Evolutionary conservation across 2,329 filamentous ascomycete species (phyloP), one percentile per base, ranked within the genome.

Genomic region (Aquanectria penicillioides): DNA sequence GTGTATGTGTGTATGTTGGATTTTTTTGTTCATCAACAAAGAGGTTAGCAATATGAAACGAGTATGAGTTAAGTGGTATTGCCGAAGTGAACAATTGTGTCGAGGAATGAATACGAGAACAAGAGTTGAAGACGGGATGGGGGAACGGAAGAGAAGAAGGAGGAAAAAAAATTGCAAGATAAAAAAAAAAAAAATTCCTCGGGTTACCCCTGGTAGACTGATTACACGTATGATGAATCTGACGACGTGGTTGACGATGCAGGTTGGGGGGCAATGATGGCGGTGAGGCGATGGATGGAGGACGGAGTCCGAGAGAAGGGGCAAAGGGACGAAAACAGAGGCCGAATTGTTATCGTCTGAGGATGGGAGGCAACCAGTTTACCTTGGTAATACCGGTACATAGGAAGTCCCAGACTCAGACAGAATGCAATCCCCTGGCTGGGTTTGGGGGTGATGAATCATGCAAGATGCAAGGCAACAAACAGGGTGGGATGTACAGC

Each of bases 261-360:
- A 41, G 18, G 23, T 12, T 29, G 40, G 44, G 20, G 22, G 37
- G 22, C 7, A 29, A 57, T 25, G 36, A 54, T 47, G 49, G 52
- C 38, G 53, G 54, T 60, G 52, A 63, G 57, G 57, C 47, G 55
- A 40, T 41, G 23, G 41, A 23, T 7, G 47, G 36, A 54, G 36
- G 7, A 15, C 26, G 22, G 53, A 41, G 48, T 26, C 33, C 15
- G 23, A 43, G 38, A 47, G 41, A 33, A 44, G 18, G n/a, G 33
- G 26, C n/a, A 56, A 15, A 22, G 10, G 23, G 38, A 61, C 61
- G 49, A 61, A 51, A 62, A 60, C 50, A 28, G n/a, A 53, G 40
- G 58, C 59, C 66, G 66, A 66, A 29, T 65, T 63, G 67, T 69
- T 69, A 69, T 69, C 66, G 66, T 66, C 50, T 48, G 46, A 58